A percentile compares a stretch with the other conserved stretches of the same genome.
Evolutionary conservation across 2,329 filamentous ascomycete species (phyloP).

Genomic region (Xylaria sp.): DNA sequence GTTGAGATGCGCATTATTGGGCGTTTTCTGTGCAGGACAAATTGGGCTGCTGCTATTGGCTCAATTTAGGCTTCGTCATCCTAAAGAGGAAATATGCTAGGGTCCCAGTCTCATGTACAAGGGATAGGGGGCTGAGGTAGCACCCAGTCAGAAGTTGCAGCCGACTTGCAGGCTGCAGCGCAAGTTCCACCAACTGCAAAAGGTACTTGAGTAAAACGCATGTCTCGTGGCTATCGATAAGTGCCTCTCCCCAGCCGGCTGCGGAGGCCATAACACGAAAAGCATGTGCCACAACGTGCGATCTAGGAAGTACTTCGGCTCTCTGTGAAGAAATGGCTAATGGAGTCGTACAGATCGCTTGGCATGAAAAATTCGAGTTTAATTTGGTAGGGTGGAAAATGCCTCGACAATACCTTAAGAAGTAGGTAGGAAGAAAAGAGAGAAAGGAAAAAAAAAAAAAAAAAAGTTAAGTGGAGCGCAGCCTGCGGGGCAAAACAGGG

Average conservation of each 20-base stretch:
- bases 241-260: conserved; percentile 4
- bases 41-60: conserved; percentile 25
- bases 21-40: conserved; percentile 30
- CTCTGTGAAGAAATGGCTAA: conserved; percentile 1
- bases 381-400: conserved; percentile 26
- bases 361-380: neutral
- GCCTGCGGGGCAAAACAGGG: conserved; percentile 43
- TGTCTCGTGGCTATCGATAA: conserved; percentile 34
- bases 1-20: conserved; percentile 28
- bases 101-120: conserved; percentile 31
- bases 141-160: conserved; percentile 21
- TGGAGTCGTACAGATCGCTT: conserved; percentile 10
- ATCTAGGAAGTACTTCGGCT: neutral
- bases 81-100: conserved; percentile 36
- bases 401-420: conserved; percentile 25
- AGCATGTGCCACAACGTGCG: neutral
- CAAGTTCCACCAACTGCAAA: neutral
- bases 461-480: conserved; percentile 36
- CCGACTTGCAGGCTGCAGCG: conserved; percentile 20
- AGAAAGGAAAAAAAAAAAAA: conserved; percentile 37
- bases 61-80: conserved; percentile 27
- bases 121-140: conserved; percentile 31
- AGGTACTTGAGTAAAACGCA: conserved; percentile 15
- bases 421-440: conserved; percentile 21
- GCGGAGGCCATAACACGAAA: neutral